Evolutionary conservation across 2,329 filamentous ascomycete genomes (phyloP).

Genomic region (Hypoxylon sp.): DNA sequence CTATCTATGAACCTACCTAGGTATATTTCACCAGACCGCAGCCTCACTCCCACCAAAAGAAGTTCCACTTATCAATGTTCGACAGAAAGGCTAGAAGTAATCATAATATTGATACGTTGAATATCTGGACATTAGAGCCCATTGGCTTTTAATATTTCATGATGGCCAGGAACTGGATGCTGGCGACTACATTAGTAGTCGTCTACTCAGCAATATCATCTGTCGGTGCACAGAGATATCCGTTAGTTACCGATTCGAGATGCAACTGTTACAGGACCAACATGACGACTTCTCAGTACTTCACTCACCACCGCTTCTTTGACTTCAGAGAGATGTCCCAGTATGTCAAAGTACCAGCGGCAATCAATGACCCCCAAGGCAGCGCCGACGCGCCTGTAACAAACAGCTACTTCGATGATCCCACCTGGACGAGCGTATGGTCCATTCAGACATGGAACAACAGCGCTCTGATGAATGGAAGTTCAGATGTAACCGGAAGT

Average conservation of each 20-base stretch:
- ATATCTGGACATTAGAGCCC: not conserved
- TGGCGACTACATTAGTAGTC: conserved; percentile 24
- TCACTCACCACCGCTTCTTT: conserved; percentile 56
- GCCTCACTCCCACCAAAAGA: too few species aligned
- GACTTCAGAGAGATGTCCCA: conserved; percentile 57
- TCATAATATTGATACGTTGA: not conserved
- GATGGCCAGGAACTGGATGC: conserved; percentile 21
- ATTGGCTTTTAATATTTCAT: conserved; percentile 2
- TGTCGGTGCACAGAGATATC: conserved; percentile 37
- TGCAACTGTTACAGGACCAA: conserved; percentile 61
- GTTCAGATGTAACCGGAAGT: conserved; percentile 39
- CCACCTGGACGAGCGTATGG: conserved; percentile 45
- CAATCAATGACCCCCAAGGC: conserved; percentile 41
- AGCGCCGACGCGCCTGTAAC: conserved; percentile 43
- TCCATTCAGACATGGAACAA: conserved; percentile 50
- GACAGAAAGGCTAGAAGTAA: not conserved
- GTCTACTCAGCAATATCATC: conserved; percentile 17
- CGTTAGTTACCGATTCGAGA: conserved; percentile 38
- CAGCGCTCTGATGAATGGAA: conserved; percentile 40
- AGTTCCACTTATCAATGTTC: too few species aligned
- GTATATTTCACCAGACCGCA: conserved; percentile 12
- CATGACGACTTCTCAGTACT: conserved; percentile 54
- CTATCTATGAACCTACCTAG: too few species aligned
- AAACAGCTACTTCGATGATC: conserved; percentile 44
- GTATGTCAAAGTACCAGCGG: conserved; percentile 47